Evolutionary conservation across 2,329 filamentous ascomycete genomes (phyloP), one percentile per base, ranked within the genome.

Genomic region (Epichloe sp.): DNA sequence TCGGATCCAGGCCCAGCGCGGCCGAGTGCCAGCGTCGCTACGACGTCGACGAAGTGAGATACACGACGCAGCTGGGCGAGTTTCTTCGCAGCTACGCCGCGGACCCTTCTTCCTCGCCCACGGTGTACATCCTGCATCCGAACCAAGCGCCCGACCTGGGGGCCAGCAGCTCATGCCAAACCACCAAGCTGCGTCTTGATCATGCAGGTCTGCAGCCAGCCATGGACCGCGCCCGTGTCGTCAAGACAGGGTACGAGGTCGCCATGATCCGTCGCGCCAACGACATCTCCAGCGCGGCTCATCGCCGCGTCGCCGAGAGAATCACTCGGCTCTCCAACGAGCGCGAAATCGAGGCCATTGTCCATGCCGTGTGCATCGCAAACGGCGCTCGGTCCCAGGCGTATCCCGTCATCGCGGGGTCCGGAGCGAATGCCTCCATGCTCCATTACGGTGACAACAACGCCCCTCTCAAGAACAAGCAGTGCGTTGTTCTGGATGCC

Each of bases 381-480:
- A 73, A 77, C 49, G 86, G 85, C 55, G 85, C 87, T 3, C 85
- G 85, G 56, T 73, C 80, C 48, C 87, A 95, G 70, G 83, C 91
- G 0, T 98, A 98, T 64, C 80, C 83, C 45, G 79, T 89, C n/a
- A 96, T 98, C 58, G 88, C 87, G 44, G 91, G 86, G 2, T 81
- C 85, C 1, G 91, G 91, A 1, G 63, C 74, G n/a, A 93, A 93
- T 62, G 89, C 86, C 5, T 82, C 85, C 14, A 90, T 86, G 0
- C 72, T 97, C 41, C 93, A 98, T 67, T 98, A 98, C 65, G 77
- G 79, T 43, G 79, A 77, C 49, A 97, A 98, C 63, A 76, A 94
- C 60, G 77, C 85, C 59, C 68, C 81, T 1, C 77, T 97, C 17
- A 69, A 70, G 3, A 80, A 83, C 26, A 78, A 83, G 52, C 80